A percentile compares a stretch with the other conserved stretches of the same genome.
Conservation (phyloP, 352 stramenopile species). For the Pythium rishiriense region DNA sequence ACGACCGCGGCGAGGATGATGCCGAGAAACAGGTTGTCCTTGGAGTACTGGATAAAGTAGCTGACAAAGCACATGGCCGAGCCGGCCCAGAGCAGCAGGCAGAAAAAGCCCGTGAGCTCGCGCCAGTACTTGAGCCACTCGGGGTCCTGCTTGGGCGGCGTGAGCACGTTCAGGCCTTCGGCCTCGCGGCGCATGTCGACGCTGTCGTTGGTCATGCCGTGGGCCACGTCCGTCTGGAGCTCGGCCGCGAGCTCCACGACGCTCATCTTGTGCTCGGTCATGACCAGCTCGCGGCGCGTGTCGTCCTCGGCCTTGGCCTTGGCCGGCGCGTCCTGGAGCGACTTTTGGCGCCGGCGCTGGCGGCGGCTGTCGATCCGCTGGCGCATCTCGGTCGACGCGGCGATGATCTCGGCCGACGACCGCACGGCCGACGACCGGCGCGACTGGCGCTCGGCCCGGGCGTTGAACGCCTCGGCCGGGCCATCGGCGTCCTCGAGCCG, state of each 20-base stretch:
- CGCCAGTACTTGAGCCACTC: slow-evolving; percentile 61
- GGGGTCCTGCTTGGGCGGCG: slow-evolving; percentile 50
- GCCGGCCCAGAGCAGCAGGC: slow-evolving; percentile 51
- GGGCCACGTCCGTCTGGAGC: slow-evolving; percentile 39
- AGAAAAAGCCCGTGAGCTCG: slow-evolving; percentile 62
- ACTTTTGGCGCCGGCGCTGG: slow-evolving; percentile 33
- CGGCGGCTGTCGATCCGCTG: slow-evolving; percentile 57
- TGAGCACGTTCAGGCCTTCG: slow-evolving; percentile 52
- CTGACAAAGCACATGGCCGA: slow-evolving; percentile 53
- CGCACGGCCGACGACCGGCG: slow-evolving; percentile 39
- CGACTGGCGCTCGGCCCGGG: slow-evolving; percentile 2
- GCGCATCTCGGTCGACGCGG: slow-evolving; percentile 52
- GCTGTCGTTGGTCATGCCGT: slow-evolving; percentile 49
- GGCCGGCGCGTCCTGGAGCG: slow-evolving; percentile 15
- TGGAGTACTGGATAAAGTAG: slow-evolving; percentile 49
- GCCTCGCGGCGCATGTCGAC: slow-evolving; percentile 49
- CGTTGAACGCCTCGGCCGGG: slow-evolving; percentile 12
- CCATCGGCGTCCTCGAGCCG: slow-evolving; percentile 38
- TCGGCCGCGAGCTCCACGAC: slow-evolving; percentile 46
- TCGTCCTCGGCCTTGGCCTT: slow-evolving; percentile 26
- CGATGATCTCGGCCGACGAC: slow-evolving; percentile 60
- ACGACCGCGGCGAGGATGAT: slow-evolving; percentile 51
- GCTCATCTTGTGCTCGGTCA: slow-evolving; percentile 58
- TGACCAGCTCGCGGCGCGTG: slow-evolving; percentile 45
- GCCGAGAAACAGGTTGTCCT: slow-evolving; percentile 50